Percentiles rank a stretch among this genome's conserved stretches.
Conservation (phyloP, 1,284 basidiomycete genomes). For the Apiotrichum siamense region DNA sequence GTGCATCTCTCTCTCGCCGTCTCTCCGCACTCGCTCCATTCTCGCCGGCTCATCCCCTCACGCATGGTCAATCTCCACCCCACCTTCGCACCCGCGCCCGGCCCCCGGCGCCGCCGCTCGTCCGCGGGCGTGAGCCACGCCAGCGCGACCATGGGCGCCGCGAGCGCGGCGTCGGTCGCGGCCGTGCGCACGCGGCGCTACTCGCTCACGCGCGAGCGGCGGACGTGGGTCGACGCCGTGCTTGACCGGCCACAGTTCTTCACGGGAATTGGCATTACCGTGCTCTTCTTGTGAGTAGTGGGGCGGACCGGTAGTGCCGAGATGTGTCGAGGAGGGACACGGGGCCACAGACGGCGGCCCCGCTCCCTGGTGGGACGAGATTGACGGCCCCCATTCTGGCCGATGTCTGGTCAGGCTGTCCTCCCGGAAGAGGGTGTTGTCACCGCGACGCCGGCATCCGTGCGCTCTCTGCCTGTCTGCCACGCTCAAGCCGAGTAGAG, state of each 20-base stretch:
- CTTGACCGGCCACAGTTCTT: slow-evolving; percentile 13
- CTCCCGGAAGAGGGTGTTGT: no score
- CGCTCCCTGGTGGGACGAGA: no score
- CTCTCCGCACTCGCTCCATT: no score
- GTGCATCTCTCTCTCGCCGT: no score
- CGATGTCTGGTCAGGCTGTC: no score
- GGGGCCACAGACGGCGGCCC: no score
- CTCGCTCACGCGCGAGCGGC: neutral
- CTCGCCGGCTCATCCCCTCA: no score
- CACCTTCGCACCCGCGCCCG: neutral
- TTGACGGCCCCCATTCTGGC: no score
- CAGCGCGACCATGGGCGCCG: slow-evolving; percentile 1
- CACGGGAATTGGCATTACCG: slow-evolving; percentile 14
- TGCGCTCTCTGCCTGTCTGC: no score
- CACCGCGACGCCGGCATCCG: no score
- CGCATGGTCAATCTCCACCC: neutral
- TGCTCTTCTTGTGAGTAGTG: slow-evolving; percentile 26
- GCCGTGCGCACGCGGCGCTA: neutral
- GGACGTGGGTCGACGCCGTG: neutral
- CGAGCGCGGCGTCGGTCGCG: neutral
- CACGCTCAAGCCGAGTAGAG: neutral
- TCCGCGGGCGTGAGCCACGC: neutral
- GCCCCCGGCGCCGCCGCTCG: slow-evolving; percentile 9
- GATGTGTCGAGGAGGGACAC: no score
- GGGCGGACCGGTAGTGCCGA: neutral